Evolutionary conservation across 805 yeast species (phyloP), one percentile per base, ranked within the genome.

Genomic region (Candida yuanshanica): DNA sequence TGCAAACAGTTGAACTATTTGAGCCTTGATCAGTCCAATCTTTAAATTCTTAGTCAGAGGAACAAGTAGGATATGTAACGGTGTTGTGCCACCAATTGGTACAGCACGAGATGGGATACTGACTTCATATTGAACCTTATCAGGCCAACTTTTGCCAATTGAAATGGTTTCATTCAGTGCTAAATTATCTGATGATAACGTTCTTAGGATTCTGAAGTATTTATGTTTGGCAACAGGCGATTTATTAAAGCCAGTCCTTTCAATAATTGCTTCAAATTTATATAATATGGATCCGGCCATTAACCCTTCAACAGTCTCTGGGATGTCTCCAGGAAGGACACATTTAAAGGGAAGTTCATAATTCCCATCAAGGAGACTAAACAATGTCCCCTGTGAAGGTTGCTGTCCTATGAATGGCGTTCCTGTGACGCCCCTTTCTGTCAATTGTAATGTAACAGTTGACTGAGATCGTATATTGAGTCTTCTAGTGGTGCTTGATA

Each of bases 111-210:
- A 74, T 0, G 97, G 96, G 4, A 88, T 79, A 42, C 83, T 81
- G 42, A 91, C 77, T 13, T 87, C 79, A 60, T 91, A 90, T 59
- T 90, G 96, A 33, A 91, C 80, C 58, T 87, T 88, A 38, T 77
- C 69, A 2, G 95, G 91, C 95, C 96, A 87, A 4, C 89, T 83
- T 56, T 88, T 89, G 43, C 88, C 95, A 27, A 90, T 90, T 0
- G 91, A 85, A 47, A 89, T 82, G 1, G 96, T 87, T 58, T 90
- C 96, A 0, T 89, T 74, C 17, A 84, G 67, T 5, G 66, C 54
- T 24, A 86, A 71, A 14, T 89, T 75, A 60, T 90, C 96, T 2
- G 86, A 71, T 5, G 95, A 78, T 42, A 90, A 65, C 0, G 97
- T 90, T 51, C 97, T 70, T 21, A 91, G 73, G 4, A 90, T 81